Evolutionary conservation across 805 yeast genomes (phyloP), one percentile per base, ranked within the genome.

Genomic region (Cyberlindnera euphorbiiphila): DNA sequence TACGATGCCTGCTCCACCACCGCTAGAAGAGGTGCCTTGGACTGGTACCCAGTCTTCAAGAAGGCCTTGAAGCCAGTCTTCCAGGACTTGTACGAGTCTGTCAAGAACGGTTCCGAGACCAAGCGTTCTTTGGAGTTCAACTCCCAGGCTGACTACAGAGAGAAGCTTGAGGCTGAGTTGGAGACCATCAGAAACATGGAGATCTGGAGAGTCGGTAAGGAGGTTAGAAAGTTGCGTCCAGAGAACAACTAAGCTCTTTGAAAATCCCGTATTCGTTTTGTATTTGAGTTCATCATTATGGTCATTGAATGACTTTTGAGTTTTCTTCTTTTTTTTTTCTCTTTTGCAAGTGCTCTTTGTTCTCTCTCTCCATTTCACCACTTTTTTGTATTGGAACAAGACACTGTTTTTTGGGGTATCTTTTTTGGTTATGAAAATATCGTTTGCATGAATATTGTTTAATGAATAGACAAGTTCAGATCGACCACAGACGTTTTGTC

Each of bases 1-100:
- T 93, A 93, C 81, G 98, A 93, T 66, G 98, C 98, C 61, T 93
- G 98, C 75, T 93, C 98, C 56, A 93, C 98, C 64, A 93, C 98
- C 56, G 98, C 98, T 62, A 88, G 98, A 81, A 87, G 98, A 77
- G 98, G 98, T 80, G 98, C 98, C 66, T 80, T 93, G 61, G 98
- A 93, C 78, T 93, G 98, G 98, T 91, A 93, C 78, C 98, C 98
- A 71, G 75, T 84, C 71, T 93, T 93, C 88, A 89, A 89, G 81
- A 91, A 86, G 57, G 96, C 97, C 64, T 79, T 93, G 72, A 93
- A 93, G 78, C 98, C 98, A 62, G 97, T 93, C 45, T 93, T 93
- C 80, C 78, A 85, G 71, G 95, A 93, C 64, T 79, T 93, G 62
- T 93, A 93, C 79, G 87, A 82, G 67, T 80, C 95, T 46, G 96